Base-by-base conservation (phyloP, 1,139 yeast species). In the Yamadazyma pseudoaaseri region DNA sequence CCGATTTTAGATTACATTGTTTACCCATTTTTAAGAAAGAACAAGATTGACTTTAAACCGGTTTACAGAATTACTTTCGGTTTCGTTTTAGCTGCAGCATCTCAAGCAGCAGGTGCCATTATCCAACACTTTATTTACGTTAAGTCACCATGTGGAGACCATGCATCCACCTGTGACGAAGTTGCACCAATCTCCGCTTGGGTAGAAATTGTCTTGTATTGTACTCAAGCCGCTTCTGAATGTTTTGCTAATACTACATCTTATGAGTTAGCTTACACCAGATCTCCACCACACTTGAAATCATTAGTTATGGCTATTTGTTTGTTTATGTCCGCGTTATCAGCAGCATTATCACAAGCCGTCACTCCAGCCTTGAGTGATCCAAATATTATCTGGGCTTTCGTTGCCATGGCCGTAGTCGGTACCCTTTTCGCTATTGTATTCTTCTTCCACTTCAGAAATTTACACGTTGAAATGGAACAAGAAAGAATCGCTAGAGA, bases 191-290 rank as follows among this genome's bases (percentile, higher is more conserved):
- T 78, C 21, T 56, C 72, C 27, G 80, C 79, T 10, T 76, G 82
- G 82, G 62, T 62, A 36, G 80, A 74, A 39, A 62, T 69, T 20
- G 53, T 66, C 16, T 60, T 75, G 40, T 81, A 73, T 50, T 65
- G 74, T 27, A 55, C 79, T 32, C 74, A 77, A 35, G 86, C 86
- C 23, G 64, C 74, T 16, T 77, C 84, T 39, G 89, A 81, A 58
- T 79, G 85, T 62, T 80, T 81, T 49, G 81, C 85, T 20, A 76
- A 65, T 40, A 75, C 79, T 33, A 79, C 87, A 12, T 84, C 79
- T 36, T 78, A 80, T 49, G 87, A 81, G 56, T 66, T 80, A 47
- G 87, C 89, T 6, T 82, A 80, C 55, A 72, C 85, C 2, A 70
- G 82, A 53, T 73, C 87, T 18, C 86, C 89, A 31, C 76, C 72